A percentile compares a stretch with the other conserved stretches of the same genome.
Conservation (phyloP, 805 yeast genomes). For the Sugiyamaella qingdaonensis region DNA sequence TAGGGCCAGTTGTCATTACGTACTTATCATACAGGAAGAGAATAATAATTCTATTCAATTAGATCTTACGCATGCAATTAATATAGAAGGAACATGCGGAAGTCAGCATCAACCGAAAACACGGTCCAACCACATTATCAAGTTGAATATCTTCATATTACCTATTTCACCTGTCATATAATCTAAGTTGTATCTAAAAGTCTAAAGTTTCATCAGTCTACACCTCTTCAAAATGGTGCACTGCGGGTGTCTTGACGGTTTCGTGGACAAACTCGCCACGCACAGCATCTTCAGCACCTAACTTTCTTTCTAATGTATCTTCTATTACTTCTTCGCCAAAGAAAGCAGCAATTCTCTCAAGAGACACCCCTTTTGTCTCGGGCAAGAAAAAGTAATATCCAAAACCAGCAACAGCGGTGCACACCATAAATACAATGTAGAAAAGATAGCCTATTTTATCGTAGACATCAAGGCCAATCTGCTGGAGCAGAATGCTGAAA, state of each 20-base stretch:
- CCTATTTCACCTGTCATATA: too few species aligned
- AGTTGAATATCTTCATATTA: too few species aligned
- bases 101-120: too few species aligned
- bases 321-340: constrained; percentile 11
- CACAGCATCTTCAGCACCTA: neutral
- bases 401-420: neutral
- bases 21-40: too few species aligned
- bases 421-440: constrained; percentile 7
- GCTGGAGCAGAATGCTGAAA: constrained; percentile 2
- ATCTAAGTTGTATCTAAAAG: too few species aligned
- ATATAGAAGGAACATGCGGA: too few species aligned
- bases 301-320: neutral
- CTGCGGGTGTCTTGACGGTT: neutral
- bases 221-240: neutral
- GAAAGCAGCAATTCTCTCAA: constrained; percentile 4
- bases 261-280: neutral
- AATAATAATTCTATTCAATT: too few species aligned
- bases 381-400: constrained; percentile 8
- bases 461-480: constrained; percentile 2
- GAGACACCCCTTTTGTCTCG: constrained; percentile 8
- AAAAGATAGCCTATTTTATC: constrained; percentile 2
- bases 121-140: too few species aligned
- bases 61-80: too few species aligned
- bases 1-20: too few species aligned
- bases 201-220: neutral